Evolutionary conservation across 2,329 filamentous ascomycete species (phyloP), one percentile per base, ranked within the genome.

Genomic region (Fusarium sacchari): DNA sequence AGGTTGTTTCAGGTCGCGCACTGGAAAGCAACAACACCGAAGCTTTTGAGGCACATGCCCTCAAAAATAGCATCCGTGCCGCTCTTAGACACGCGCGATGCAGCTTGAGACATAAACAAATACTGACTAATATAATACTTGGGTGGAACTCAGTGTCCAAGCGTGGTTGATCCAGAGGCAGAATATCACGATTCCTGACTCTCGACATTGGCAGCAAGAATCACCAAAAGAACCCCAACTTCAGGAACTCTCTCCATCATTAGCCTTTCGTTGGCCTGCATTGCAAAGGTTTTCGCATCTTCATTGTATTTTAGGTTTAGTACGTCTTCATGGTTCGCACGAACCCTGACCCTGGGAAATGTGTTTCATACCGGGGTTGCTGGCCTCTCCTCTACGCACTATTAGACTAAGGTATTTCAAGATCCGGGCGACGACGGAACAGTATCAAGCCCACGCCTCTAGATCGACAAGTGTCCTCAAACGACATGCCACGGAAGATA

Each of bases 1-100:
- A 75, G 43, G 49, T 49, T 69, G 76, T 78, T 78, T 78, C 76
- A 78, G 76, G 76, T 78, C 55, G 69, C 71, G 58, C 74, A 57
- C 70, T 67, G 67, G 63, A 42, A 39, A 53, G 49, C 32, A 62
- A 64, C 50, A 73, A 28, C 50, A 56, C 63, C 67, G 43, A 67
- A 47, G 44, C 46, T 20, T 56, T 53, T 55, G 52, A 59, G 56
- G 67, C 57, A 64, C 50, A 50, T 68, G 32, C 43, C 47, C 49
- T 60, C 46, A n/a, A 67, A 47, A 53, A 58, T 52, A 61, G 47
- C n/a, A 69, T 43, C 55, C 56, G 49, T 67, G 68, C 72, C 60
- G 40, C 68, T 53, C 52, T 59, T 59, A 46, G 69, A 43, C 67
- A 62, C 52, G 60, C 60, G 36, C 47, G 30, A 34, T 52, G 30